Percentiles rank a stretch among this genome's conserved stretches.
These are phyloP conservation scores for Breviolum minutum DNA, from an alignment of 73 alveolate species.

Conservation along the genomic window DNA sequence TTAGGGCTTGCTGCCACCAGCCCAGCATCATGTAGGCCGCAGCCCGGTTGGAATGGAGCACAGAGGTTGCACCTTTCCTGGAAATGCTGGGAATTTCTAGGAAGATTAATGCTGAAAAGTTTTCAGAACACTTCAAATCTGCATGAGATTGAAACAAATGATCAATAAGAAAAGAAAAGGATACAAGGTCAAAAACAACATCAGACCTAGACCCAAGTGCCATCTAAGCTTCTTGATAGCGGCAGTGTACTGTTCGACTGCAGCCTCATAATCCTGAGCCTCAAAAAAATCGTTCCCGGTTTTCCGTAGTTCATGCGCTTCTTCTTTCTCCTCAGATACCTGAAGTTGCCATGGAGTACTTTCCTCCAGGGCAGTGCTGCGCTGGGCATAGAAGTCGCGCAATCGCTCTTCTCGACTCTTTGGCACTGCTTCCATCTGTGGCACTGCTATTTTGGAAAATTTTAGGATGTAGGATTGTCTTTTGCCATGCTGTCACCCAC, in stretches of 20 bases:
- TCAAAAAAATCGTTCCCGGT: conserved; percentile 63
- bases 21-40: conserved; percentile 92
- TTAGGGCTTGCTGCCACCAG: conserved; percentile 83
- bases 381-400: conserved; percentile 75
- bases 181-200: too few species aligned
- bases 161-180: too few species aligned
- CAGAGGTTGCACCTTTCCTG: conserved; percentile 46
- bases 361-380: conserved; percentile 12
- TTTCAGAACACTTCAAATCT: too few species aligned
- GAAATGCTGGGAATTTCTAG: background rate
- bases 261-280: conserved; percentile 68
- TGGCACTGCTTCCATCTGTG: background rate
- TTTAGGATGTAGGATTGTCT: too few species aligned
- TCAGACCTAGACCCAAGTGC: too few species aligned
- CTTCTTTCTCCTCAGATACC: background rate
- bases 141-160: too few species aligned
- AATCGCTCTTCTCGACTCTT: conserved; percentile 61
- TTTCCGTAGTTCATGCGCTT: conserved; percentile 24
- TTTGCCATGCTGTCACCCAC: too few species aligned
- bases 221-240: conserved; percentile 48
- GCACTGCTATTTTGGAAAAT: too few species aligned
- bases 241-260: conserved; percentile 75
- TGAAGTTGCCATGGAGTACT: conserved; percentile 35
- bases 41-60: conserved; percentile 65
- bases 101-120: background rate